Base-by-base conservation (phyloP, 2,329 filamentous ascomycete species). In the Botrytis fragariae region DNA sequence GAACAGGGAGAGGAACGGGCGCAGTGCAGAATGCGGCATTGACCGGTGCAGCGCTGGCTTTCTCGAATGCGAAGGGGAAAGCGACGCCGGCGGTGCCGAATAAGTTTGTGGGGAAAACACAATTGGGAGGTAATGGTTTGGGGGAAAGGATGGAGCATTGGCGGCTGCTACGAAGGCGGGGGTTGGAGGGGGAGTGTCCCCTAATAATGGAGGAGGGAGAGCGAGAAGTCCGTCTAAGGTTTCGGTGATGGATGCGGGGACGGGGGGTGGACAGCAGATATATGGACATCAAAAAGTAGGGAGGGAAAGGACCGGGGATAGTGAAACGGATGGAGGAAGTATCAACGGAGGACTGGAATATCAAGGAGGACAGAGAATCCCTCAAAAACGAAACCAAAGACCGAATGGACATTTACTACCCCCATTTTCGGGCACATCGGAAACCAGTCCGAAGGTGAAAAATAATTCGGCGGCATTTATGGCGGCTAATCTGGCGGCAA, bases 401-500 rank as follows among this genome's bases (percentile, higher is more conserved):
- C n/a, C 51, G 2, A 72, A 69, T 51, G 62, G 71, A n/a, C 29
- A 69, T 35, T 54, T 72, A 51, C 42, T 51, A 29, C 42, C 64
- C n/a, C 51, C 42, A 4, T 57, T 68, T 68, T 68, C 48, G 18
- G 35, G 48, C 29, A 57, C n/a, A 37, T 25, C 48, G 35, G 65
- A 57, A 42, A n/a, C 37, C 6, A n/a, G 25, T 16, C 3, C 12
- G 32, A 72, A 61, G n/a, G 59, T 57, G 14, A 63, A 68, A 44
- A 76, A 77, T 61, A 75, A 71, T 32, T 59, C 74, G 22, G 86
- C 89, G 9, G 91, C 88, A 8, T 87, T 88, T 74, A 87, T 91
- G 75, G 89, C 89, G 20, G 89, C 89, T 20, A 88, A 85, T 44
- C 82, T 90, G 39, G 89, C 89, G 3, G 90, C 90, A 32, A 90